Evolutionary conservation across 2,329 filamentous ascomycete species (phyloP).

Genomic region (Sporothrix brunneoviolacea): DNA sequence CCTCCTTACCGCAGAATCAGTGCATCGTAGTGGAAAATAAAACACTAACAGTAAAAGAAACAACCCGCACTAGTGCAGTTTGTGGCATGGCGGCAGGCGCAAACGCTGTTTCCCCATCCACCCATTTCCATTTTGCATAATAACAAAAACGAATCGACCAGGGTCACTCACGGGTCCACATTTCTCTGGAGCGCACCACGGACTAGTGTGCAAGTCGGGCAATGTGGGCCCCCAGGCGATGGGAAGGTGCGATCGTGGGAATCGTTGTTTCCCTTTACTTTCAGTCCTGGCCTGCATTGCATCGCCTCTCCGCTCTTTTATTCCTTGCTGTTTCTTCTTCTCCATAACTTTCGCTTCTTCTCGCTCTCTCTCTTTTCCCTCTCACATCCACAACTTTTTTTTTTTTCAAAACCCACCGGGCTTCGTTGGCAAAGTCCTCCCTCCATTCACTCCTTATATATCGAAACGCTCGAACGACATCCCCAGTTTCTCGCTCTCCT

Average conservation of each 20-base stretch:
- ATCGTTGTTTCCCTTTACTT: not conserved
- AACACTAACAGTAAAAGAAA: too few relatives aligned
- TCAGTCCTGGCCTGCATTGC: not conserved
- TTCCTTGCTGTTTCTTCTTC: not conserved
- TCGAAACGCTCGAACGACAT: too few relatives aligned
- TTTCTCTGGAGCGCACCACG: not conserved
- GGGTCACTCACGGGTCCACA: slow-evolving; percentile 1
- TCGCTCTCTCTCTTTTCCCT: slow-evolving; percentile 10
- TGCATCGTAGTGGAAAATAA: too few relatives aligned
- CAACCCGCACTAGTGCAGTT: too few relatives aligned
- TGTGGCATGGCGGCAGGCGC: too few relatives aligned
- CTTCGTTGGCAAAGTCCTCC: slow-evolving; percentile 54
- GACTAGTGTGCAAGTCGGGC: slow-evolving; percentile 1
- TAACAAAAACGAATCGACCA: too few relatives aligned
- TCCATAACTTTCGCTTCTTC: not conserved
- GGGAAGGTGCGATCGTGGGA: slow-evolving; percentile 9
- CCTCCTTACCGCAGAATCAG: too few relatives aligned
- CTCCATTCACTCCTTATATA: slow-evolving; percentile 20
- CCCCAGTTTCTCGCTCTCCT: too few relatives aligned
- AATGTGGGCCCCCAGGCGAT: slow-evolving; percentile 5
- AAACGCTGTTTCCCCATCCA: too few relatives aligned
- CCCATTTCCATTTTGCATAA: too few relatives aligned
- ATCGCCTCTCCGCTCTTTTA: not conserved
- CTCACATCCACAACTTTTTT: slow-evolving; percentile 12
- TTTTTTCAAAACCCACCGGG: slow-evolving; percentile 21